phyloP scores from a whole-genome alignment of 2,329 filamentous ascomycete genomes.

The Bipolaris bicolor region DNA sequence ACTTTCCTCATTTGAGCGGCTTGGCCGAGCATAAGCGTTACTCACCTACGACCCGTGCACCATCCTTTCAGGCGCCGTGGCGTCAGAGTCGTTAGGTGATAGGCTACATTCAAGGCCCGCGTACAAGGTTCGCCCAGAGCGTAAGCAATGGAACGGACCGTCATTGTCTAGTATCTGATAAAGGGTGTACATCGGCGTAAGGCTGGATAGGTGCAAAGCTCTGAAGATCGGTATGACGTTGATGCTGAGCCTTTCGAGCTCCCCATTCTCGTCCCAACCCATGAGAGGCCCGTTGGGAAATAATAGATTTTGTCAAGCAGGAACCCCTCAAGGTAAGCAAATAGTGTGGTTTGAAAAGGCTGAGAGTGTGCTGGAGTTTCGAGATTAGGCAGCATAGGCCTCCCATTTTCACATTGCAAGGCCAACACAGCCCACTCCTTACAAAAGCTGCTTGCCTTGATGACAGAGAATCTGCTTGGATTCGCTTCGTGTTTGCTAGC shows the following conservation, averaged over 20 bases:
- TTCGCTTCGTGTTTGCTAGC: neutral
- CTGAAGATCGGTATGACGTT: neutral
- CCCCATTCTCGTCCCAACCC: neutral
- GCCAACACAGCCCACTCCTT: neutral
- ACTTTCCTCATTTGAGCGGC: conserved; percentile 8
- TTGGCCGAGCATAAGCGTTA: conserved; percentile 7
- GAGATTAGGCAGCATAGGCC: neutral
- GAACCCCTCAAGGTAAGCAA: neutral
- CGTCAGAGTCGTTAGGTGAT: conserved; percentile 4
- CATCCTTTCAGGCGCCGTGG: conserved; percentile 20
- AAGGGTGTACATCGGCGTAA: neutral
- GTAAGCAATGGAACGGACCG: conserved; percentile 5
- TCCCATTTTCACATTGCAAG: neutral
- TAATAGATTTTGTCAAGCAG: neutral
- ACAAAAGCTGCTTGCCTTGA: neutral
- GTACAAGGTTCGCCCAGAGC: neutral
- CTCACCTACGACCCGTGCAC: conserved; percentile 11
- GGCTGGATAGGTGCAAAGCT: neutral
- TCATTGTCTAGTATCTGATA: neutral
- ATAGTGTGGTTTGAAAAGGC: neutral
- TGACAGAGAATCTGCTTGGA: neutral
- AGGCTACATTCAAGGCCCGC: neutral
- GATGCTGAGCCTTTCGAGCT: neutral
- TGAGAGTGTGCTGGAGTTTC: neutral
- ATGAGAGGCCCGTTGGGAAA: neutral